Percentiles rank a stretch among this genome's conserved stretches.
phyloP scores from a whole-genome alignment of 805 yeast species.

The Starmerella gropengiesseri region DNA sequence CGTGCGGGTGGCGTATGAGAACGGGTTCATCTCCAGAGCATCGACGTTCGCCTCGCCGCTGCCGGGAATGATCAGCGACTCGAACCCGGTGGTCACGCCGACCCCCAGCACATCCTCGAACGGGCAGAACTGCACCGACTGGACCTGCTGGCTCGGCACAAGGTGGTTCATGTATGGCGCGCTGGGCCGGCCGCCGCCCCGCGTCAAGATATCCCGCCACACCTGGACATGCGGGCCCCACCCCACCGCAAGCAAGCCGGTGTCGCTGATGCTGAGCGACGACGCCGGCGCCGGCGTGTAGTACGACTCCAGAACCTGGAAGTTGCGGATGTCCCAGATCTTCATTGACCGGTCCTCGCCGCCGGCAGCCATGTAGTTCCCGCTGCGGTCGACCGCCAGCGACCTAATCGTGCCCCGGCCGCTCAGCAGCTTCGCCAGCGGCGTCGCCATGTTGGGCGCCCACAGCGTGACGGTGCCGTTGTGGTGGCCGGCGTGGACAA shows the following conservation, averaged over 20 bases:
- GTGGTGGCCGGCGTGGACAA: conserved; percentile 83
- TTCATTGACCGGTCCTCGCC: conserved; percentile 78
- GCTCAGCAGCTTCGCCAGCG: conserved; percentile 70
- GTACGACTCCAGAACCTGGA: conserved; percentile 62
- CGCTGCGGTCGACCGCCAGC: conserved; percentile 79
- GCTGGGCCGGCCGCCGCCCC: conserved; percentile 43
- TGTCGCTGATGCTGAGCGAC: conserved; percentile 69
- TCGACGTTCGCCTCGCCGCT: conserved; percentile 97
- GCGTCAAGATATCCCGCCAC: conserved; percentile 75
- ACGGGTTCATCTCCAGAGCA: conserved; percentile 87
- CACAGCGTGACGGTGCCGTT: conserved; percentile 89
- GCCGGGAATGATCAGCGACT: conserved; percentile 88
- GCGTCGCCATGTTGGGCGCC: conserved; percentile 82
- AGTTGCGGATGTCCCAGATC: conserved; percentile 87
- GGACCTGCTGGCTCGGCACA: conserved; percentile 64
- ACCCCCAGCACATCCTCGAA: conserved; percentile 92
- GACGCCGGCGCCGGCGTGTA: conserved; percentile 77
- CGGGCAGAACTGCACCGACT: conserved; percentile 67
- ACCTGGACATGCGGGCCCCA: conserved; percentile 93
- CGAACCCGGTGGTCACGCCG: conserved; percentile 68
- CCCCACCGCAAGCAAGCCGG: conserved; percentile 76
- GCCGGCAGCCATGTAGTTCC: conserved; percentile 85
- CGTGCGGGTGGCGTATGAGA: conserved; percentile 77
- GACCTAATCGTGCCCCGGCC: conserved; percentile 82
- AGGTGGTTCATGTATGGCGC: conserved; percentile 89